phyloP scores from a whole-genome alignment of 345 rosid genomes.

The Syzygium aromaticum region DNA sequence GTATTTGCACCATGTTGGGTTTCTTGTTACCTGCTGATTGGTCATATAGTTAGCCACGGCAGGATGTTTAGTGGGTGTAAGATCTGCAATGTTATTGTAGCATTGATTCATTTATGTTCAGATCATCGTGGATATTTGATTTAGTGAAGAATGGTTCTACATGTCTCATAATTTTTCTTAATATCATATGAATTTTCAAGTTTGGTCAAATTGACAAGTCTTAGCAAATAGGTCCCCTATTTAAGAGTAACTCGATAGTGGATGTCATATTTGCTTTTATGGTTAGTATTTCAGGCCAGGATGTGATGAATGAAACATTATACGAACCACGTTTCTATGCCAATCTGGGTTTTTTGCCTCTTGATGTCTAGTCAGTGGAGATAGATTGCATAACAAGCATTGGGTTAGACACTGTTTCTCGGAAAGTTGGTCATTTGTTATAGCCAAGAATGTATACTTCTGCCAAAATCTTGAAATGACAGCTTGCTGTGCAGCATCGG shows the following conservation, averaged over 20 bases:
- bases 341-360: not conserved
- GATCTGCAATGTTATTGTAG: not conserved
- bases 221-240: not conserved
- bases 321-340: not conserved
- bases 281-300: not conserved
- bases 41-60: not conserved
- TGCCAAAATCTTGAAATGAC: not conserved
- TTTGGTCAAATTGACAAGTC: not conserved
- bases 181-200: not conserved
- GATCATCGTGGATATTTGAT: not conserved
- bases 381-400: not conserved
- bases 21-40: not conserved
- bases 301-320: not conserved
- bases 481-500: not conserved
- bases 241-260: not conserved
- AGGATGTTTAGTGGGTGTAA: not conserved
- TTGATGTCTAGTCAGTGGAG: not conserved
- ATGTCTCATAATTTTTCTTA: not conserved
- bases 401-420: not conserved
- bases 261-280: not conserved
- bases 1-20: not conserved
- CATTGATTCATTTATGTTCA: not conserved
- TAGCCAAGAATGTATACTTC: not conserved
- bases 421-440: not conserved
- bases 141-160: not conserved